Evolutionary conservation across 179 eudicot species (phyloP).

Genomic region (Vitellaria paradoxa): DNA sequence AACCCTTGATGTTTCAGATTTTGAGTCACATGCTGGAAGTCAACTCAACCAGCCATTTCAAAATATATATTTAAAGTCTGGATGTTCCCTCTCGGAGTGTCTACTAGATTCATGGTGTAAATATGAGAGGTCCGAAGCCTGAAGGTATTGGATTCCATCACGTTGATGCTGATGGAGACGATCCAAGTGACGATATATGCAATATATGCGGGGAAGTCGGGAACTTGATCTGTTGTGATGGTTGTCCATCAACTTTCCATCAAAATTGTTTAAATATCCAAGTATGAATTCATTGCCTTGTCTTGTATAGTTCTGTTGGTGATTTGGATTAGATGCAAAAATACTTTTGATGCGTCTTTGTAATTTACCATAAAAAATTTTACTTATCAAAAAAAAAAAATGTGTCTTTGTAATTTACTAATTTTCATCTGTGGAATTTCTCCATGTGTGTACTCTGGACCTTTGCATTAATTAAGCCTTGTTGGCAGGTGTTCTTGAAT

Average conservation of each 20-base stretch:
- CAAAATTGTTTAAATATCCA: slow-evolving; percentile 63
- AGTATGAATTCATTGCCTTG: slow-evolving; percentile 39
- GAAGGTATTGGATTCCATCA: slow-evolving; percentile 41
- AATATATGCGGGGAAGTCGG: slow-evolving; percentile 97
- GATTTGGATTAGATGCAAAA: neutral
- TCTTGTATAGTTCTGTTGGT: neutral
- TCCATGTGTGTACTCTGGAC: neutral
- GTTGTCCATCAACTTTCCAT: slow-evolving; percentile 95
- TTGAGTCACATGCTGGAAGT: slow-evolving; percentile 71
- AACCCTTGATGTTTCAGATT: slow-evolving; percentile 44
- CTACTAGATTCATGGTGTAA: slow-evolving; percentile 65
- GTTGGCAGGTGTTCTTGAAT: neutral
- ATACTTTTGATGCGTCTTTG: neutral
- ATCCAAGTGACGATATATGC: slow-evolving; percentile 95
- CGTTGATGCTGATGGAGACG: slow-evolving; percentile 61
- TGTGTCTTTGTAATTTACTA: neutral
- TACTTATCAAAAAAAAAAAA: neutral
- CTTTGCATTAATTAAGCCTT: neutral
- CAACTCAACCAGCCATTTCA: slow-evolving; percentile 40
- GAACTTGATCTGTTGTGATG: slow-evolving; percentile 89
- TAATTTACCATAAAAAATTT: neutral
- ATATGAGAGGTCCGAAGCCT: slow-evolving; percentile 46
- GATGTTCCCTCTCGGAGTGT: slow-evolving; percentile 58
- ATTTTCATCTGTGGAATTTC: neutral
- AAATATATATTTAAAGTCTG: slow-evolving; percentile 57